phyloP scores from a whole-genome alignment of 768 basidiomycete genomes.

The Phaffia tasmanica region DNA sequence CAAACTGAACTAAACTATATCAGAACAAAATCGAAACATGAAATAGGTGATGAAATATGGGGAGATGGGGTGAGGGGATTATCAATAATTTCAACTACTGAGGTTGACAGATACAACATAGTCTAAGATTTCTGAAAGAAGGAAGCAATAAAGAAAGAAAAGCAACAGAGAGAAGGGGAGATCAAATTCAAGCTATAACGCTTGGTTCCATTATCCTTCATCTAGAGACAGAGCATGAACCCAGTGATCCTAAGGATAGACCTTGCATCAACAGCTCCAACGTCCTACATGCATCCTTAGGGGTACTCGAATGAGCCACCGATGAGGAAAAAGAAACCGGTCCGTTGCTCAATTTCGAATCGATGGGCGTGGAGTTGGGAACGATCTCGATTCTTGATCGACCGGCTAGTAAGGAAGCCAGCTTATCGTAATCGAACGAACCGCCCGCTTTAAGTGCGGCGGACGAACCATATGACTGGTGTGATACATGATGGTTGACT shows the following conservation, averaged over 20 bases:
- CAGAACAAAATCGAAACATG: background rate
- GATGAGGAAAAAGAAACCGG: background rate
- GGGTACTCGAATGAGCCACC: too few relatives aligned
- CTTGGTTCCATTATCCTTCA: background rate
- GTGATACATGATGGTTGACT: constrained; percentile 54
- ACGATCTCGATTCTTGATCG: constrained; percentile 15
- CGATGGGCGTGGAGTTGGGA: constrained; percentile 1
- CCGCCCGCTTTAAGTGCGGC: background rate
- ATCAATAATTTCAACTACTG: background rate
- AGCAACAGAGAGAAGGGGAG: background rate
- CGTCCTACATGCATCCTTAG: background rate
- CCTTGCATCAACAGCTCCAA: too few relatives aligned
- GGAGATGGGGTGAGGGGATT: background rate
- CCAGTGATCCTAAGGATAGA: background rate
- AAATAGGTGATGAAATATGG: background rate
- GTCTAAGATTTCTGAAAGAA: background rate
- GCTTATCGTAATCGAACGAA: constrained; percentile 64
- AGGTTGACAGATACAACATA: background rate
- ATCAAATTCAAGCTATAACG: background rate
- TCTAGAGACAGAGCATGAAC: too few relatives aligned
- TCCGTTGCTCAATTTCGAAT: background rate
- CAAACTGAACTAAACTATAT: background rate
- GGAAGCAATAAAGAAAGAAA: background rate
- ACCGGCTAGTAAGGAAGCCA: constrained; percentile 15
- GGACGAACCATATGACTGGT: constrained; percentile 37